Evolutionary conservation across 2,329 filamentous ascomycete genomes (phyloP), one percentile per base, ranked within the genome.

Genomic region (Aspergillus candidus): DNA sequence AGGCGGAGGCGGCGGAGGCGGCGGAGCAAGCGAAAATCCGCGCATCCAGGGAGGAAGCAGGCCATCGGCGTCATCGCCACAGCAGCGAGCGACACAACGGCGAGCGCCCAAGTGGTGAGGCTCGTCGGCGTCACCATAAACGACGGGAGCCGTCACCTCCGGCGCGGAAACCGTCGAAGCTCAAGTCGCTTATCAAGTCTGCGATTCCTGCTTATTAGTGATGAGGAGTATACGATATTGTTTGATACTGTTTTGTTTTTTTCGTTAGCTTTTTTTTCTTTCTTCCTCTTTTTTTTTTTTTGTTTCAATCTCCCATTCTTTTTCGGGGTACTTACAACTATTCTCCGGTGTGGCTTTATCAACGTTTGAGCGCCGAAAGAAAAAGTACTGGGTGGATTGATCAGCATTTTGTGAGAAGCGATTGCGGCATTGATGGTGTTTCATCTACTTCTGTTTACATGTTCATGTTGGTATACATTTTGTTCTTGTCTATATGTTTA

Each of bases 141-240:
- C 47, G 51, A 29, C 58, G 57, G 10, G 61, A 62, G 15, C 53
- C 57, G 30, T 61, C 61, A 18, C 53, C 53, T 29, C 57, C 57
- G 2, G 54, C 55, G 7, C 54, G 49, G 17, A 51, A 57, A 43
- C 49, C 53, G 31, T 60, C 61, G 14, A 63, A 54, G 27, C 37
- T 65, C 40, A 65, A 62, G 47, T 51, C 47, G n/a, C 15, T 65
- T 37, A 47, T 61, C 43, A 59, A 58, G 44, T 50, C 58, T 5
- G 53, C 50, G n/a, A 58, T 65, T 48, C 49, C 53, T 50, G 61
- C 56, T 31, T 51, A 61, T 39, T 64, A 46, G 58, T 35, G 11
- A 32, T 22, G 15, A 30, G 35, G 15, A 30, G 35, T 42, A 8
- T 40, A 22, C 14, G 32, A 27, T 45, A 6, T 30, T 44, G 47